These are phyloP conservation scores for Hypoxylon crocopeplum DNA, from an alignment of 495 filamentous ascomycete genomes.

Conservation along the genomic window DNA sequence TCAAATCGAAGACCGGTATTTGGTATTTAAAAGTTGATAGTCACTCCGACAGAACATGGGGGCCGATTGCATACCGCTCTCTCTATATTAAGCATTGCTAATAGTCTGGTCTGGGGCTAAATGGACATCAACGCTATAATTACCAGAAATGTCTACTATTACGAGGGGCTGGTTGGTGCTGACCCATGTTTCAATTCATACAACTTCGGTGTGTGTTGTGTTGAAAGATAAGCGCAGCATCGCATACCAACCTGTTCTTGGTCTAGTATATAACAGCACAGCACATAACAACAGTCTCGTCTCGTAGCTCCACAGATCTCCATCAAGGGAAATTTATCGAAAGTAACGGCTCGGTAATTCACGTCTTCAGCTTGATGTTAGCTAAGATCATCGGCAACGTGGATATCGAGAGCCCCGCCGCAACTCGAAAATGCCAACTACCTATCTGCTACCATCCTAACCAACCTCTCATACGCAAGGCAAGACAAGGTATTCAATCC, in stretches of 20 bases:
- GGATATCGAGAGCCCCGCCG: too few relatives aligned
- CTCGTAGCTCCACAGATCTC: too few relatives aligned
- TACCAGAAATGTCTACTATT: constrained; percentile 27
- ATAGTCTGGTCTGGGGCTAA: constrained; percentile 33
- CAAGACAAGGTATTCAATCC: too few relatives aligned
- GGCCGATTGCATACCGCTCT: not conserved
- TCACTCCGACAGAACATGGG: not conserved
- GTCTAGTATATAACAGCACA: not conserved
- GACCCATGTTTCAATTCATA: constrained; percentile 21
- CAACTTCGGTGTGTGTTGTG: constrained; percentile 1
- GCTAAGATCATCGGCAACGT: too few relatives aligned
- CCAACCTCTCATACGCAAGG: too few relatives aligned
- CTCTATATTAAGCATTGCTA: constrained; percentile 20
- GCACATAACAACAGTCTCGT: not conserved
- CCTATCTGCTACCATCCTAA: too few relatives aligned
- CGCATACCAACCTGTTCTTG: not conserved
- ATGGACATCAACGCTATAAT: constrained; percentile 34
- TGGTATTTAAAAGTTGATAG: not conserved
- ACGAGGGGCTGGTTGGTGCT: constrained; percentile 14
- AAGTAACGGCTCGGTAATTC: too few relatives aligned
- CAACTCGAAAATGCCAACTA: too few relatives aligned
- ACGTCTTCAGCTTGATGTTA: too few relatives aligned
- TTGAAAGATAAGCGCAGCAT: constrained; percentile 25
- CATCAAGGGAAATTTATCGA: too few relatives aligned
- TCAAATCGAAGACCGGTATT: not conserved